Percentiles rank a stretch among this genome's conserved stretches.
These are phyloP conservation scores for Ascochyta rabiei DNA, from an alignment of 2,329 filamentous ascomycete species.

Conservation along the genomic window DNA sequence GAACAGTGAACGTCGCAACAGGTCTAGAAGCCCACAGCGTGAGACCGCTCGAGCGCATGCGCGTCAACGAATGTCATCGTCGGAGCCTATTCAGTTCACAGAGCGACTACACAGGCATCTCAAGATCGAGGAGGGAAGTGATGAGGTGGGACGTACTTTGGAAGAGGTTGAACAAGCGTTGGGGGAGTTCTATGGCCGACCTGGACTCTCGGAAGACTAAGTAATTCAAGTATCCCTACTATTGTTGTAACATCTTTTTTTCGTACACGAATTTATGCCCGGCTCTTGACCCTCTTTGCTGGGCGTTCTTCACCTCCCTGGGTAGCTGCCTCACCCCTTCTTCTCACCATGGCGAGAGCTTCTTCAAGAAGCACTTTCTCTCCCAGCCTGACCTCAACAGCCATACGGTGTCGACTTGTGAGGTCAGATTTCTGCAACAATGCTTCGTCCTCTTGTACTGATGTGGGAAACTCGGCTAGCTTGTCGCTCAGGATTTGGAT, in stretches of 20 bases:
- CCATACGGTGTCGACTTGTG: slow-evolving; percentile 25
- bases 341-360: slow-evolving; percentile 14
- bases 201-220: background rate
- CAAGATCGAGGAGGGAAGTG: background rate
- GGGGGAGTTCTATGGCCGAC: background rate
- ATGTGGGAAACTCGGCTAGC: slow-evolving; percentile 22
- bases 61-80: background rate
- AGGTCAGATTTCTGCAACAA: slow-evolving; percentile 13
- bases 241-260: background rate
- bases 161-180: background rate
- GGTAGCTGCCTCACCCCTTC: background rate
- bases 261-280: background rate
- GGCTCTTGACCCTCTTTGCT: slow-evolving; percentile 6
- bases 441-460: slow-evolving; percentile 19
- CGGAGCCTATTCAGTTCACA: background rate
- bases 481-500: slow-evolving; percentile 18
- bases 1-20: background rate
- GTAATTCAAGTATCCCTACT: no score
- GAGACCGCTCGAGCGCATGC: background rate
- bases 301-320: background rate
- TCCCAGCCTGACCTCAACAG: slow-evolving; percentile 26
- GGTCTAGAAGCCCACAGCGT: background rate
- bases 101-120: background rate
- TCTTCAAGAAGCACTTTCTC: slow-evolving; percentile 29
- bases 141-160: background rate